These are phyloP conservation scores for Parmales sp. DNA, from an alignment of 108 stramenopile genomes.

Conservation along the genomic window DNA sequence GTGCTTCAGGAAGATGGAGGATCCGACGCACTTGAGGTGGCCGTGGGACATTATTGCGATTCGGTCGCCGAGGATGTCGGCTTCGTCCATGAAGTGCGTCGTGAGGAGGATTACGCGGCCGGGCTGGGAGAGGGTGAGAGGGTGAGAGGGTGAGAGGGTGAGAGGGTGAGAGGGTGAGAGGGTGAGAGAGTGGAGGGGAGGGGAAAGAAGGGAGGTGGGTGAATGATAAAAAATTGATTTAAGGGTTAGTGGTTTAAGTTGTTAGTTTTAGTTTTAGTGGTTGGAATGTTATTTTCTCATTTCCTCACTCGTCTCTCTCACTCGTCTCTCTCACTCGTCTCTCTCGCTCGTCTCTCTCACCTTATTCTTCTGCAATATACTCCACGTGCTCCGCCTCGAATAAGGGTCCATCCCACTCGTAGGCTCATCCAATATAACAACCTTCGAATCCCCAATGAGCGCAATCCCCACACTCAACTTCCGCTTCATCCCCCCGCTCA, in stretches of 20 bases:
- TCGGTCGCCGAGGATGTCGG: slow-evolving; percentile 80
- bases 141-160: too few relatives aligned
- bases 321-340: too few relatives aligned
- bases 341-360: too few relatives aligned
- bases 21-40: slow-evolving; percentile 68
- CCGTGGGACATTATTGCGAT: slow-evolving; percentile 94
- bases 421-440: slow-evolving; percentile 52
- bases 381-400: slow-evolving; percentile 53
- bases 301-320: too few relatives aligned
- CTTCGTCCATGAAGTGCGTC: slow-evolving; percentile 77
- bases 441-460: slow-evolving; percentile 68
- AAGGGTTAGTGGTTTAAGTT: too few relatives aligned
- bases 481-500: slow-evolving; percentile 78
- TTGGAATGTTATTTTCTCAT: too few relatives aligned
- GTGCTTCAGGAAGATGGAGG: slow-evolving; percentile 81
- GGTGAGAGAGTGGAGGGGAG: too few relatives aligned
- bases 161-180: too few relatives aligned
- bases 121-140: too few relatives aligned
- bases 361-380: slow-evolving; percentile 11
- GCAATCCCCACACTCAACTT: slow-evolving; percentile 81
- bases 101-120: slow-evolving; percentile 21
- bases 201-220: too few relatives aligned
- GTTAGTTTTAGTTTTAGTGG: too few relatives aligned
- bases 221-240: too few relatives aligned
- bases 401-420: slow-evolving; percentile 67